Percentiles rank a stretch among this genome's conserved stretches.
Conservation (phyloP, 108 stramenopile species). For the Cyclotella cryptica region DNA sequence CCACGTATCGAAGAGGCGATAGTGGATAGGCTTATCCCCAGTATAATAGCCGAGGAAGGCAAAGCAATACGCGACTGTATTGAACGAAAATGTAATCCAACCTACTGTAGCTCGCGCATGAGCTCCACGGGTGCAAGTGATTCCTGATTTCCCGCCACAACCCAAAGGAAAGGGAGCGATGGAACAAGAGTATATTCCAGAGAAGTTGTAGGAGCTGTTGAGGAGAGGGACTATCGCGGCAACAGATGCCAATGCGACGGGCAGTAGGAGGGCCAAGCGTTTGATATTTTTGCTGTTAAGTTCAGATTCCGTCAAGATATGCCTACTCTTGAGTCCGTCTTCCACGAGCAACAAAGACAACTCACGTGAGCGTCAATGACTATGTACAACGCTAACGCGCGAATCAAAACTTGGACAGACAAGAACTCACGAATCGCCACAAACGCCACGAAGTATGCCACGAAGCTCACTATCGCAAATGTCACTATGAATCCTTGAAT, state of each 20-base stretch:
- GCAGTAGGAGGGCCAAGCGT: not conserved
- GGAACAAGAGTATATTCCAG: not conserved
- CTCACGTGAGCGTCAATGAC: not conserved
- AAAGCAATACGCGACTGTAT: not conserved
- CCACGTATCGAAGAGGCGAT: not conserved
- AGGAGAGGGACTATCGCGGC: not conserved
- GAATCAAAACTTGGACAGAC: not conserved
- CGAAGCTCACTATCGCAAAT: not conserved
- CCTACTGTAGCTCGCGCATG: not conserved
- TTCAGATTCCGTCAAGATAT: not conserved
- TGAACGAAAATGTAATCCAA: conserved; percentile 4
- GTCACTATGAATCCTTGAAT: not conserved
- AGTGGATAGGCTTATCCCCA: not conserved
- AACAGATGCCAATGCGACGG: not conserved
- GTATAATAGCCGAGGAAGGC: conserved; percentile 3
- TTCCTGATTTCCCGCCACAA: not conserved
- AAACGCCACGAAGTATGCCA: not conserved
- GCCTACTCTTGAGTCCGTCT: not conserved
- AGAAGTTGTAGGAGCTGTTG: not conserved
- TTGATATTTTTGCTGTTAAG: not conserved
- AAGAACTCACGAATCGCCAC: conserved; percentile 2
- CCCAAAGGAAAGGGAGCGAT: not conserved
- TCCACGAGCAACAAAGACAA: not conserved
- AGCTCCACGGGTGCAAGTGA: not conserved
- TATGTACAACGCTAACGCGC: not conserved